phyloP scores from a whole-genome alignment of 306 rosid species.

The Dalbergia oliveri region DNA sequence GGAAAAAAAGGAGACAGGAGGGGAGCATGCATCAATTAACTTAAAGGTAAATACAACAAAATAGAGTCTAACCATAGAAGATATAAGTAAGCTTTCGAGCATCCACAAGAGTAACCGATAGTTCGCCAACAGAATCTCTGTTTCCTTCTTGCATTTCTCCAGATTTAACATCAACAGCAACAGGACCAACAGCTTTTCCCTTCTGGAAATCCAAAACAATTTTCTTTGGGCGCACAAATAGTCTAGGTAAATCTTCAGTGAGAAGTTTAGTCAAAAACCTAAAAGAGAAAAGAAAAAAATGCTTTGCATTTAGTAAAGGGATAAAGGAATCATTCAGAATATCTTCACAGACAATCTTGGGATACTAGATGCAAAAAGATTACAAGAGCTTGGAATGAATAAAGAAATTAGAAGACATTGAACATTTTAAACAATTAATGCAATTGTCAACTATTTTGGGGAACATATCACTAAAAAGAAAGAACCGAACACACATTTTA shows the following conservation, averaged over 20 bases:
- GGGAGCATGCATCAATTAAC: conserved; percentile 20
- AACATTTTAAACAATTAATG: conserved; percentile 8
- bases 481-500: conserved; percentile 2
- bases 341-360: conserved; percentile 6
- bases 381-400: not conserved
- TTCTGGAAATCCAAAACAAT: conserved; percentile 95
- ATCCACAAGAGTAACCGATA: conserved; percentile 93
- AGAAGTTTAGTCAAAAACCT: conserved; percentile 99
- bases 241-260: conserved; percentile 89
- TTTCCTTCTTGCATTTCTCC: conserved; percentile 93
- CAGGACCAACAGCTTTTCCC: conserved; percentile 93
- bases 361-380: conserved; percentile 34
- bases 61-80: conserved; percentile 72
- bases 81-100: conserved; percentile 91
- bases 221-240: conserved; percentile 98
- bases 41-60: conserved; percentile 33
- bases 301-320: conserved; percentile 25
- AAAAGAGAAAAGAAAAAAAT: conserved; percentile 39
- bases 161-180: conserved; percentile 67
- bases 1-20: not conserved
- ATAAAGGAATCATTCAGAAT: not conserved
- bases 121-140: conserved; percentile 92
- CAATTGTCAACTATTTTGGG: not conserved
- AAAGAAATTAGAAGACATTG: not conserved
- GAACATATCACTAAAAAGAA: conserved; percentile 5